phyloP scores from a whole-genome alignment of 129 eudicot species.

The Tanacetum coccineum region DNA sequence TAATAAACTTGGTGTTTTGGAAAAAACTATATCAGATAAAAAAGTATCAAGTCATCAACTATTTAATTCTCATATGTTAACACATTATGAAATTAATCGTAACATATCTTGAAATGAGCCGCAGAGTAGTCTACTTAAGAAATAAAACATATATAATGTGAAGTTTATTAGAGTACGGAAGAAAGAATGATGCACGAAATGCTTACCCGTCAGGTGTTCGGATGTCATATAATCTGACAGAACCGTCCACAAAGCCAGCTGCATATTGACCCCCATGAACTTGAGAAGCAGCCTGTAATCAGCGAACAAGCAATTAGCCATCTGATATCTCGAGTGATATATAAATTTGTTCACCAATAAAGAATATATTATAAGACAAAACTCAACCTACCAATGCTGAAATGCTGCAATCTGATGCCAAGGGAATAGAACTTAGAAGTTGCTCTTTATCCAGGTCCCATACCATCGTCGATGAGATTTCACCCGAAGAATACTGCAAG shows the following conservation, averaged over 20 bases:
- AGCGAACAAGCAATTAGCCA: conserved; percentile 5
- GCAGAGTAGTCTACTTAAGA: no score
- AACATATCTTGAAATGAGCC: no score
- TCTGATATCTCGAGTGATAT: background rate
- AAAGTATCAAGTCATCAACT: no score
- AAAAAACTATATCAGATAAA: no score
- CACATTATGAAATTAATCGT: background rate
- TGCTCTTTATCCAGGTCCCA: conserved; percentile 99
- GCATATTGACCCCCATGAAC: conserved; percentile 86
- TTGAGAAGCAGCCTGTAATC: conserved; percentile 81
- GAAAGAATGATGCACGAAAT: background rate
- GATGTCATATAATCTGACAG: conserved; percentile 78
- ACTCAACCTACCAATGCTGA: conserved; percentile 65
- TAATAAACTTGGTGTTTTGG: no score
- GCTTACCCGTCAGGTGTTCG: conserved; percentile 87
- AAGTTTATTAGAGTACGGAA: background rate
- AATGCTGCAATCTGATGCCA: conserved; percentile 71
- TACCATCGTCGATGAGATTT: conserved; percentile 76
- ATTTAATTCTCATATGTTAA: no score
- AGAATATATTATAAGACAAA: background rate
- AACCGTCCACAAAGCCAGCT: conserved; percentile 92
- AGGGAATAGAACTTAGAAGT: conserved; percentile 65
- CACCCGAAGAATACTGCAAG: conserved; percentile 77
- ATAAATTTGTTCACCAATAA: background rate
- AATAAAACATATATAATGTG: background rate